Base-by-base conservation (phyloP, 805 yeast genomes). In the Ogataea ganodermae region DNA sequence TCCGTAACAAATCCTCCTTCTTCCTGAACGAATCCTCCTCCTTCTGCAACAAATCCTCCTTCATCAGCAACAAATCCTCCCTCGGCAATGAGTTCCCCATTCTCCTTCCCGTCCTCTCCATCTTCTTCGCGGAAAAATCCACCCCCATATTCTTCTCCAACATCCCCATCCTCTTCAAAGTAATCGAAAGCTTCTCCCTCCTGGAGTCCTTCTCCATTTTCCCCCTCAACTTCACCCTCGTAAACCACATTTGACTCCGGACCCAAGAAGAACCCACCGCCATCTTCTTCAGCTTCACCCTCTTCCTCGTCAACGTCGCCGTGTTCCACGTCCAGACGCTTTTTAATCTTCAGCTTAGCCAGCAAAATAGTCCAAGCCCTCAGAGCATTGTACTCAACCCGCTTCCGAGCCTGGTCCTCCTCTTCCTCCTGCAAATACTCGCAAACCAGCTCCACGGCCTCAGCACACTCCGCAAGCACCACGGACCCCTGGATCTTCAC, bases 401-500 rank as follows among this genome's bases (percentile, higher is more conserved):
- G 64, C 31, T 67, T 65, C 44, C 71, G 60, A 44, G 71, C 71
- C 9, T 74, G 75, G 27, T 76, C 76, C 21, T 66, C 67, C 43
- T 76, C 80, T 49, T 80, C 81, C 17, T 75, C 78, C 43, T 69
- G 58, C 18, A 84, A 59, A 18, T 73, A 71, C 8, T 77, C 74
- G 36, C 77, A 67, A 0, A 82, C 83, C 0, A 72, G 67, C 21
- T 66, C 57, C 31, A 88, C 72, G 0, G 90, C 91, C 31, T 83
- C 89, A 48, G 71, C 69, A 50, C 68, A 80, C 57, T 83, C 84
- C 20, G 60, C 59, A 4, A 86, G 84, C 5, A 90, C 84, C 1
- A 94, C 84, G 21, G 89, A 77, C 2, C 98, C 98, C 4, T 83
- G 81, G 35, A 81, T 76, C 44, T 73, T 71, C 0, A 95, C 92